Evolutionary conservation across 306 rosid species (phyloP), one percentile per base, ranked within the genome.

Genomic region (Castanea mollissima): DNA sequence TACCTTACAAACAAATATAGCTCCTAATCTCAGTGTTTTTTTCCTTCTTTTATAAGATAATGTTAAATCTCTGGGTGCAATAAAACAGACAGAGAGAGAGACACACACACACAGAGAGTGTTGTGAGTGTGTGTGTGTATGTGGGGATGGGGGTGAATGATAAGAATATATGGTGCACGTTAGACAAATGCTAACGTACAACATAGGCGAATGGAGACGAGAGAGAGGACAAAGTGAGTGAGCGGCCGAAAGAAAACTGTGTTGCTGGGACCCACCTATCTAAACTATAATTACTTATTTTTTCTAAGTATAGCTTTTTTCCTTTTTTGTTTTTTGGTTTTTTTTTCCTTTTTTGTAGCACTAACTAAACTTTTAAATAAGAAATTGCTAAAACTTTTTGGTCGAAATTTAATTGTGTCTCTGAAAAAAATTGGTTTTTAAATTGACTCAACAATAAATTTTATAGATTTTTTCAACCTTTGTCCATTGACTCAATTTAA

Each of bases 221-320:
- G 25, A 74, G 83, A 84, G 89, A 87, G 84, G 82, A 85, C 91
- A 88, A 82, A 87, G 80, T 46, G 81, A 82, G 78, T 46, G 81
- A 82, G 76, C 69, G 80, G 89, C 90, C 93, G 89, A 85, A 85
- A 83, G 87, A 78, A 55, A 74, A 85, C 88, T 82, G 88, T 72
- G 81, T 18, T 0, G 69, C 1, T 59, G 89, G 91, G 87, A 68
- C 93, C 96, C 83, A 71, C 83, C 56, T 72, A 74, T 79, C 82
- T 75, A 59, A 74, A 20, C 75, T 16, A 71, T 71, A 71, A 71
- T 38, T 38, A 81, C 63, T 74, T 44, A 70, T 52, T 32, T 73
- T 34, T 34, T 34, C 49, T 23, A 41, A 41, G 46, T 49, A 21
- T 69, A 59, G 4, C 68, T 41, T n/a, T n/a, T 64, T 52, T 4